A percentile compares a stretch with the other conserved stretches of the same genome.
These are phyloP conservation scores for Aspergillus asperescens DNA, from an alignment of 495 filamentous ascomycete genomes.

Conservation along the genomic window DNA sequence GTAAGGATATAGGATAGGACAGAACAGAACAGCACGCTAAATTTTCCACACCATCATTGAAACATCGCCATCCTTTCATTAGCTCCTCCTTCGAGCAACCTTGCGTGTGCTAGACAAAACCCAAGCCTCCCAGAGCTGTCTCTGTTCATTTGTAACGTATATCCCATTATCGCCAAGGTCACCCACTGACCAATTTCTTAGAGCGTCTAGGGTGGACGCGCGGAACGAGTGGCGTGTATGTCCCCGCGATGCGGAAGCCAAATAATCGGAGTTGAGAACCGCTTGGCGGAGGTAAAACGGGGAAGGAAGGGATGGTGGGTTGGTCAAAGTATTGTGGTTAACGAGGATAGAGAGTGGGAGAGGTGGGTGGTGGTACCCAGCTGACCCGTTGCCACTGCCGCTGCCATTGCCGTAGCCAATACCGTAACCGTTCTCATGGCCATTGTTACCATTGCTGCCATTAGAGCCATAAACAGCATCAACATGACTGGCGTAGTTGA, in stretches of 20 bases:
- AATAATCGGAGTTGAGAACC: slow-evolving; percentile 12
- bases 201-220: slow-evolving; percentile 20
- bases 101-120: slow-evolving; percentile 33
- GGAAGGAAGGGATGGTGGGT: too few relatives aligned
- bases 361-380: slow-evolving; percentile 11
- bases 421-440: slow-evolving; percentile 16
- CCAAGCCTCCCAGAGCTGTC: slow-evolving; percentile 63
- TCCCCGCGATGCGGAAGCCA: slow-evolving; percentile 7
- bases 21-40: background rate
- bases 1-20: background rate
- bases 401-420: slow-evolving; percentile 16
- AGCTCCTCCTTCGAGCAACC: background rate
- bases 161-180: slow-evolving; percentile 56
- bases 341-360: background rate
- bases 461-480: slow-evolving; percentile 15
- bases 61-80: background rate
- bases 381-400: slow-evolving; percentile 7
- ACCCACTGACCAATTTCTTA: slow-evolving; percentile 32
- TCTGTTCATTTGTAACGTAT: slow-evolving; percentile 46
- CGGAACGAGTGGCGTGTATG: slow-evolving; percentile 22
- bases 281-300: background rate
- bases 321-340: background rate
- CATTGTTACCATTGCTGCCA: slow-evolving; percentile 13
- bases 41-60: background rate
- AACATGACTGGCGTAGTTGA: slow-evolving; percentile 53